Evolutionary conservation across 176 grass and related monocot genomes (phyloP), one percentile per base, ranked within the genome.

Genomic region (Musa beccarii): DNA sequence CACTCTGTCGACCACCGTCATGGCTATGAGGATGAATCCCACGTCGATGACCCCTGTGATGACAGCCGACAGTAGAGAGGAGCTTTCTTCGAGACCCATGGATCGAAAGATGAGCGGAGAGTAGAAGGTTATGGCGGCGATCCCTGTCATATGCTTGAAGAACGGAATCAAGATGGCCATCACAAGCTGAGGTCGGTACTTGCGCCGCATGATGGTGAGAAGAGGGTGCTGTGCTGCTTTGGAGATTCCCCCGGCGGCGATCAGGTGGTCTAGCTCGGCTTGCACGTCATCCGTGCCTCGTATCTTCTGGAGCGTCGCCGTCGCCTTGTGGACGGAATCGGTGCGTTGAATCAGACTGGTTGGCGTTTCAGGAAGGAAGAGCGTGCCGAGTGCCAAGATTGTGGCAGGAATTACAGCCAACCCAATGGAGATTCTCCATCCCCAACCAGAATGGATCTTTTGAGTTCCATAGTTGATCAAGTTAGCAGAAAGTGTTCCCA

Each of bases 301-400:
- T 10, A 99, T 81, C 66, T 75, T 91, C 8, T 90, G 84, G 43
- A 99, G 90, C 12, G 87, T 79, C 52, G 77, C 20, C 63, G 78
- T 74, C 2, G 88, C 90, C 59, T 85, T 77, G 22, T 83, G 53
- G 49, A 78, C 62, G 57, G 92, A 70, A 4, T 82, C 88, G 0
- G 80, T 71, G 5, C 66, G 77, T 55, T 98, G 88, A 15, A 99
- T 82, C 72, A 89, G 71, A 63, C 86, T 90, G 71, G 86, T 99
- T 23, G 86, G 95, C 0, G 88, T 93, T 69, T 99, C 95, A 0
- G 90, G 95, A 43, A 99, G 95, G 77, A 94, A 91, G 61, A 94
- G 19, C 17, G 86, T 70, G 11, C 88, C 86, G 1, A 89, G 67
- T 61, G 88, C 83, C 65, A 99, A 76, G 61, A 94, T 79, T 9